Conservation (phyloP, 768 basidiomycete species). For the Tubosaeta sp. region DNA sequence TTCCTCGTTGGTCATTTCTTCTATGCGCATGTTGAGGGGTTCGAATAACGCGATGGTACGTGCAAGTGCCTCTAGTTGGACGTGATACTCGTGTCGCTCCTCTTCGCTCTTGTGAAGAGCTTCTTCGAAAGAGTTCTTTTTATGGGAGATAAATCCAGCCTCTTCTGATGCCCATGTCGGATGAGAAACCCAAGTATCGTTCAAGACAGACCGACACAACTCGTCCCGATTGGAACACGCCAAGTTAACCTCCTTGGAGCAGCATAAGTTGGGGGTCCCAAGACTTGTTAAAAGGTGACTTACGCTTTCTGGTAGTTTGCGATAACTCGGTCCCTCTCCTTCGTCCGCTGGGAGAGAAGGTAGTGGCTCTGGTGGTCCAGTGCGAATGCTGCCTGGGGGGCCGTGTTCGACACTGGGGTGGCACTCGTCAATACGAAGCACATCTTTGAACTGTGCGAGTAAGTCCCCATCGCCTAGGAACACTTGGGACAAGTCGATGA, state of each 20-base stretch:
- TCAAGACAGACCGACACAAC: constrained; percentile 92
- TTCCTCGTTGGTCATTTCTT: constrained; percentile 87
- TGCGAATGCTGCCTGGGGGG: constrained; percentile 75
- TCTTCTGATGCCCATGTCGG: constrained; percentile 98
- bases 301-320: constrained; percentile 82
- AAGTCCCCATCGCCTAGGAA: constrained; percentile 84
- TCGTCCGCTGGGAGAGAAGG: constrained; percentile 77
- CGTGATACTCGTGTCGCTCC: constrained; percentile 97
- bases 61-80: constrained; percentile 85
- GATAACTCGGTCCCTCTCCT: constrained; percentile 91
- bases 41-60: constrained; percentile 91
- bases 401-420: constrained; percentile 59
- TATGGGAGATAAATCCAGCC: constrained; percentile 89
- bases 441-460: constrained; percentile 77
- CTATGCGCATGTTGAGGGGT: constrained; percentile 78
- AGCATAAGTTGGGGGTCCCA: not conserved
- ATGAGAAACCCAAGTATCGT: constrained; percentile 98
- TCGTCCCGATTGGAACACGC: constrained; percentile 95
- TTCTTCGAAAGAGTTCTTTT: constrained; percentile 96
- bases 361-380: constrained; percentile 69
- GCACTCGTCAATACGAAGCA: constrained; percentile 77
- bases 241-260: constrained; percentile 71
- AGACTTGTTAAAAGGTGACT: constrained; percentile 32
- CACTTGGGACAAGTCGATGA: constrained; percentile 74
- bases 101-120: constrained; percentile 96